A percentile compares a stretch with the other conserved stretches of the same genome.
Conservation (phyloP, 2,329 filamentous ascomycete species). For the Pseudogymnoascus sp. region DNA sequence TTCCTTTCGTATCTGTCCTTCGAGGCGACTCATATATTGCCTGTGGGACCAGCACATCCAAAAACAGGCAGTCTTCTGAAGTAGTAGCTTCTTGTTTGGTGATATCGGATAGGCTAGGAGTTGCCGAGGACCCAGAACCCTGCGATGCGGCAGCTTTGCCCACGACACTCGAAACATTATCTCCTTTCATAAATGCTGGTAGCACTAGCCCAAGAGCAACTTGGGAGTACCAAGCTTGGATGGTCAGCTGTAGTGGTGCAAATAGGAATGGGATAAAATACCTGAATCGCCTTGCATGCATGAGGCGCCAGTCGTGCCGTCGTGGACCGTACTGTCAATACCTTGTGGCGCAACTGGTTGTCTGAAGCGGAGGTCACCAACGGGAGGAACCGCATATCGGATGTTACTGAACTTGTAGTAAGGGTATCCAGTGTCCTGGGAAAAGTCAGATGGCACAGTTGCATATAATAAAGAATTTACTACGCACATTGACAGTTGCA, state of each 20-base stretch:
- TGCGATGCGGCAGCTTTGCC: not conserved
- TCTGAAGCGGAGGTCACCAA: constrained; percentile 36
- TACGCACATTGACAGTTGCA: not conserved
- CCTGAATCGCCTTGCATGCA: not conserved
- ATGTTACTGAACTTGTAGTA: constrained; percentile 37
- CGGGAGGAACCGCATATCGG: constrained; percentile 35
- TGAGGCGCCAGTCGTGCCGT: constrained; percentile 18
- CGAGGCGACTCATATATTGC: constrained; percentile 25
- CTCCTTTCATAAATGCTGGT: not conserved
- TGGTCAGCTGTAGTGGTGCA: not conserved
- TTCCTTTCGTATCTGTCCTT: not conserved
- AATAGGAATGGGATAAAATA: not conserved
- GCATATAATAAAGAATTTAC: not conserved
- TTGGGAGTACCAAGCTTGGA: not conserved
- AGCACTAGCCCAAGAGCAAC: not conserved
- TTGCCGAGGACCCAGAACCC: not conserved
- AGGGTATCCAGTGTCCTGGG: not conserved
- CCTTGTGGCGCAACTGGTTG: constrained; percentile 29
- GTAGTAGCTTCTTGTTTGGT: not conserved
- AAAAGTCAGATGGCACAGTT: not conserved
- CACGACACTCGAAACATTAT: not conserved
- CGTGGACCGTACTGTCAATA: constrained; percentile 26
- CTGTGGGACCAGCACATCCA: constrained; percentile 38
- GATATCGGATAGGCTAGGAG: not conserved
- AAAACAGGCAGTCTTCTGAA: constrained; percentile 25